phyloP scores from a whole-genome alignment of 176 grass and related monocot species.

The Rhynchospora tenuis region DNA sequence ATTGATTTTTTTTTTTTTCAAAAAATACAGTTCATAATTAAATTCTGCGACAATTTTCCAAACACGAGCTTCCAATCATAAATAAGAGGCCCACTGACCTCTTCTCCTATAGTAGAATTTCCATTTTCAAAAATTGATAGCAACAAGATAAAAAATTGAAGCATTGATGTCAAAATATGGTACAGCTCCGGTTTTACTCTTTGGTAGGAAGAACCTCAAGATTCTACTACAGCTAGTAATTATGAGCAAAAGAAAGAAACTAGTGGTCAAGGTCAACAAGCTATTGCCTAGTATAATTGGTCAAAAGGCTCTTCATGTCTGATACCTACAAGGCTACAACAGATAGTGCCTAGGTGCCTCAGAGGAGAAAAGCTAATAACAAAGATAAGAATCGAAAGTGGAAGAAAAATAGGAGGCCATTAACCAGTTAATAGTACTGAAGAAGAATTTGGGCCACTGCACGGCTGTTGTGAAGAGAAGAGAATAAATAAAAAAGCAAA shows the following conservation, averaged over 20 bases:
- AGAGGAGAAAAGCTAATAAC: neutral
- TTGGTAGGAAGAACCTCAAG: neutral
- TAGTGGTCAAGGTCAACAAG: neutral
- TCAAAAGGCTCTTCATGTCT: slow-evolving; percentile 16
- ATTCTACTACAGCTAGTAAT: neutral
- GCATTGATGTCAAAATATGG: neutral
- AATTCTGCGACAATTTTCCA: neutral
- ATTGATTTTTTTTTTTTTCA: no score
- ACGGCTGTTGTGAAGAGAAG: neutral
- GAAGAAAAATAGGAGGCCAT: neutral
- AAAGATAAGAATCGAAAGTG: neutral
- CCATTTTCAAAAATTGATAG: neutral
- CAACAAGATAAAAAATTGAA: neutral
- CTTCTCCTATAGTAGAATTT: neutral
- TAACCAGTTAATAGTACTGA: neutral
- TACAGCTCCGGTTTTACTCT: neutral
- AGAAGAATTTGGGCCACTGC: neutral
- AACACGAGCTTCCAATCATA: neutral
- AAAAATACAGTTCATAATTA: neutral
- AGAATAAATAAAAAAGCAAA: neutral
- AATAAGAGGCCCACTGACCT: neutral
- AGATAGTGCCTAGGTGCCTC: neutral
- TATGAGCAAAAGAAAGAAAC: slow-evolving; percentile 4
- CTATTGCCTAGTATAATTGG: neutral
- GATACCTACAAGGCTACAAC: neutral